These are phyloP conservation scores for Pseudocercospora fijiensis DNA, from an alignment of 2,329 filamentous ascomycete genomes.

Conservation along the genomic window DNA sequence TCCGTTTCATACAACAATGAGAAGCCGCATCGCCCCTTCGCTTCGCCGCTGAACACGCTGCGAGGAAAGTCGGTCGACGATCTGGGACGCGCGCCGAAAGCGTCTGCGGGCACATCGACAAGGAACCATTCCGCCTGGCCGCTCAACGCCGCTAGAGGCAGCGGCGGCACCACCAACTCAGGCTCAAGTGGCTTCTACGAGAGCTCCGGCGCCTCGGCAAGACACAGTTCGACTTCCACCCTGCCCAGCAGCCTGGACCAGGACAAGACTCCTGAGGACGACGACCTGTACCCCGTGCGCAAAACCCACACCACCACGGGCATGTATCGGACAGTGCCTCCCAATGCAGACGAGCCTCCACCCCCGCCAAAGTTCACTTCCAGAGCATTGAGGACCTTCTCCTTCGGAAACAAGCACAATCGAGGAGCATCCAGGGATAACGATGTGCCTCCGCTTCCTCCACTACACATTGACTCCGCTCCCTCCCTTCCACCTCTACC, in stretches of 20 bases:
- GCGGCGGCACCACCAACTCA: conserved; percentile 51
- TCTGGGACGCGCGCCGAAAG: conserved; percentile 26
- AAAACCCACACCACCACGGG: conserved; percentile 39
- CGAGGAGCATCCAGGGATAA: conserved; percentile 21
- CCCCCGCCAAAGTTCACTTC: conserved; percentile 38
- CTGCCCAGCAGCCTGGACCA: conserved; percentile 56
- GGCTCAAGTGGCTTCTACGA: conserved; percentile 47
- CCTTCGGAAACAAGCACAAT: conserved; percentile 45
- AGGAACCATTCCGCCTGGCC: conserved; percentile 21
- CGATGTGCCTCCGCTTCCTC: conserved; percentile 25
- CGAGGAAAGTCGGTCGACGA: conserved; percentile 39
- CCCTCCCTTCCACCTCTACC: conserved; percentile 5
- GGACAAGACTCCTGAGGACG: conserved; percentile 36
- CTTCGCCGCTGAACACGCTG: conserved; percentile 38
- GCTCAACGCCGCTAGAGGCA: conserved; percentile 45
- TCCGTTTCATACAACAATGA: conserved; percentile 36
- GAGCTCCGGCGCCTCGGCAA: conserved; percentile 47
- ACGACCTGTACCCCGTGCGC: conserved; percentile 38
- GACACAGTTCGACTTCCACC: conserved; percentile 56
- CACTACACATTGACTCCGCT: conserved; percentile 11
- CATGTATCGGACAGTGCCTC: conserved; percentile 45
- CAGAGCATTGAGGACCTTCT: conserved; percentile 54
- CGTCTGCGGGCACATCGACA: conserved; percentile 21
- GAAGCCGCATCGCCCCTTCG: conserved; percentile 36
- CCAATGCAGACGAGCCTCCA: conserved; percentile 38